These are phyloP conservation scores for Aureobasidium melanogenum DNA, from an alignment of 2,329 filamentous ascomycete genomes.

Conservation along the genomic window DNA sequence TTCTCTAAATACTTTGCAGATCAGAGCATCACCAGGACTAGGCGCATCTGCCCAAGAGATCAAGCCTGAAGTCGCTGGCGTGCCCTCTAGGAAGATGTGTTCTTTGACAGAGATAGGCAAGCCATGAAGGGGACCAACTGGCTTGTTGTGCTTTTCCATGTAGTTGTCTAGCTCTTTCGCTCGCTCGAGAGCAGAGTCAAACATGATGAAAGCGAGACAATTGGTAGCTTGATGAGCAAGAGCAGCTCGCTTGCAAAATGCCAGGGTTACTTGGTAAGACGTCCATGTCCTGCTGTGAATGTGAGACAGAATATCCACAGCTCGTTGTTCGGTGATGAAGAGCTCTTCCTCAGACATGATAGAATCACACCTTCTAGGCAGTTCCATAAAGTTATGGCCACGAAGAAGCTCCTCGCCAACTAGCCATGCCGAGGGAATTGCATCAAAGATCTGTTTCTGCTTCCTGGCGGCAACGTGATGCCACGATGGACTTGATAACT, in stretches of 20 bases:
- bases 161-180: constrained; percentile 43
- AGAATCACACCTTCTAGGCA: not conserved
- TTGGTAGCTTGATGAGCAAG: constrained; percentile 46
- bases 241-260: constrained; percentile 42
- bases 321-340: constrained; percentile 9
- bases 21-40: constrained; percentile 41
- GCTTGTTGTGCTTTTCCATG: constrained; percentile 30
- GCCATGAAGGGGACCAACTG: constrained; percentile 55
- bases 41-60: constrained; percentile 50
- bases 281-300: constrained; percentile 27
- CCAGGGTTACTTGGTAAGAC: constrained; percentile 38
- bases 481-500: not conserved
- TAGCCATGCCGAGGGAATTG: constrained; percentile 1
- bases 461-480: not conserved
- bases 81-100: constrained; percentile 50
- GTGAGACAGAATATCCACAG: not conserved
- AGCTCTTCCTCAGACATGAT: constrained; percentile 11
- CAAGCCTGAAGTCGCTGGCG: constrained; percentile 37
- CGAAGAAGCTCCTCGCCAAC: not conserved
- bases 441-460: not conserved
- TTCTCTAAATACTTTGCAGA: constrained; percentile 34
- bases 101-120: constrained; percentile 58
- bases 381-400: not conserved
- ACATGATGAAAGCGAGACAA: constrained; percentile 46
- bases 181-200: constrained; percentile 38